Conservation (phyloP, 2,329 filamentous ascomycete species). For the Scopulariopsis brevicaulis region DNA sequence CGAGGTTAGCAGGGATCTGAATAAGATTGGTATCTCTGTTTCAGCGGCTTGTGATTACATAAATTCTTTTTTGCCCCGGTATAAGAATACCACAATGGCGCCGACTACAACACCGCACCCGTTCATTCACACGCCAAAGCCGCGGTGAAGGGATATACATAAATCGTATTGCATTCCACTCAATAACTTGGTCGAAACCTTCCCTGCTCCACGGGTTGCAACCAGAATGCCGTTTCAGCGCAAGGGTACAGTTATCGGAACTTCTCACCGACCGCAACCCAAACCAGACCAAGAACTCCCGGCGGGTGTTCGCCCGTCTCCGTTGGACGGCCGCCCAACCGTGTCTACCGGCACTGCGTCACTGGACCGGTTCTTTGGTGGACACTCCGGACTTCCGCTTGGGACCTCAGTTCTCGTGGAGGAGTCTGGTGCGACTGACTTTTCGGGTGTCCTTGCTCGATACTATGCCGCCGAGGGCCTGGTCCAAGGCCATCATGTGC, state of each 20-base stretch:
- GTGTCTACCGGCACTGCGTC: slow-evolving; percentile 87
- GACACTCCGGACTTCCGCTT: slow-evolving; percentile 74
- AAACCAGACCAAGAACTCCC: slow-evolving; percentile 14
- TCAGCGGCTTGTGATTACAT: background rate
- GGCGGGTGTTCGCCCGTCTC: slow-evolving; percentile 64
- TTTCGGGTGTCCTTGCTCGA: slow-evolving; percentile 69
- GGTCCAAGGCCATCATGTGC: slow-evolving; percentile 79
- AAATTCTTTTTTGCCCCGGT: background rate
- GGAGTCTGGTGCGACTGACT: slow-evolving; percentile 90
- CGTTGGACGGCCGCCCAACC: slow-evolving; percentile 74
- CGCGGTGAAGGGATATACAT: background rate
- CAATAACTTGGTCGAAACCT: background rate
- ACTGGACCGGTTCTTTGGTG: slow-evolving; percentile 73
- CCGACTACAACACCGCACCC: background rate
- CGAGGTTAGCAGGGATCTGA: background rate
- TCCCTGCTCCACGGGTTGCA: background rate
- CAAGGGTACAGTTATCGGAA: background rate
- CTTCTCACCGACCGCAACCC: background rate
- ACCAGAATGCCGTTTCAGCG: background rate
- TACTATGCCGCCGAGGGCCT: slow-evolving; percentile 93
- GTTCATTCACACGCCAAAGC: background rate
- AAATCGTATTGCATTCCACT: background rate
- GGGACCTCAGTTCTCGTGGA: slow-evolving; percentile 73
- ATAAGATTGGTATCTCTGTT: background rate
- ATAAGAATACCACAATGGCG: background rate